phyloP scores from a whole-genome alignment of 352 stramenopile genomes.

The Lagenidium sp. region DNA sequence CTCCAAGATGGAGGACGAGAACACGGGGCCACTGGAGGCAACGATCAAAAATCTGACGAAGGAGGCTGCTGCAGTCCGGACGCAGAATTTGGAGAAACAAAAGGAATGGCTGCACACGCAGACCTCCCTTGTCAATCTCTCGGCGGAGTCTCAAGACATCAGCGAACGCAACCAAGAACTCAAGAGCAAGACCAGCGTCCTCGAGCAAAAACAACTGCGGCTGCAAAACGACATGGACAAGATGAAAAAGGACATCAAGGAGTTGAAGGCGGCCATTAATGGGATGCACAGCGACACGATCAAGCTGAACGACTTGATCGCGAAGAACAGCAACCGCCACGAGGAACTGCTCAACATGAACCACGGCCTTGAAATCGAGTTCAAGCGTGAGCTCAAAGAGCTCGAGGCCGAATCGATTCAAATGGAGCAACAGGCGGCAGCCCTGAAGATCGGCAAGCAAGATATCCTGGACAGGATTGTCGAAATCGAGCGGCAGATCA shows the following conservation, averaged over 20 bases:
- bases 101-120: conserved; percentile 89
- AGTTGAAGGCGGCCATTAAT: conserved; percentile 54
- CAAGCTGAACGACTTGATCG: conserved; percentile 91
- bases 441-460: conserved; percentile 79
- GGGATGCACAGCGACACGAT: conserved; percentile 90
- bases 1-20: conserved; percentile 83
- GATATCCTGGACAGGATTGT: conserved; percentile 86
- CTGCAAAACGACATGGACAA: conserved; percentile 76
- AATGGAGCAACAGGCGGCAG: conserved; percentile 64
- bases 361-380: conserved; percentile 85
- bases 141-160: conserved; percentile 83
- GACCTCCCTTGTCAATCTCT: conserved; percentile 83
- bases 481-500: conserved; percentile 89
- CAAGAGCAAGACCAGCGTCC: conserved; percentile 83
- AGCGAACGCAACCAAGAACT: conserved; percentile 87
- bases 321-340: conserved; percentile 72
- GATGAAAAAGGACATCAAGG: conserved; percentile 78
- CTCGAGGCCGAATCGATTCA: conserved; percentile 71
- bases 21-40: conserved; percentile 90
- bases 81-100: conserved; percentile 73
- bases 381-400: conserved; percentile 87
- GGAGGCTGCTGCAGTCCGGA: conserved; percentile 67
- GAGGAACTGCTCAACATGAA: conserved; percentile 84
- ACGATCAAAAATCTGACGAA: conserved; percentile 91
- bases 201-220: conserved; percentile 87